These are phyloP conservation scores for Ailanthus altissimus DNA, from an alignment of 345 rosid genomes.

Conservation along the genomic window DNA sequence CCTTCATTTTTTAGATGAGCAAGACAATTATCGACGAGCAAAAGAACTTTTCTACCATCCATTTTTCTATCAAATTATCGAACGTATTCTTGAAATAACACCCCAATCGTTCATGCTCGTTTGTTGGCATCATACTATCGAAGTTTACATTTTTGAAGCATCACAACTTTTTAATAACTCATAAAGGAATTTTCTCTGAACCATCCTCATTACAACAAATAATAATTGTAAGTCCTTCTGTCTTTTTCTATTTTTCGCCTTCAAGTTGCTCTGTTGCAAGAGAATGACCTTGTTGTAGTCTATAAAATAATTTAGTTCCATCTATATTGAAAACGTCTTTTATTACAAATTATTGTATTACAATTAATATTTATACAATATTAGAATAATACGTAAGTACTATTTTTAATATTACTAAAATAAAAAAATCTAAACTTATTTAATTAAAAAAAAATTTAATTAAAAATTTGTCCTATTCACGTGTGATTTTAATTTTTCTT, in stretches of 20 bases:
- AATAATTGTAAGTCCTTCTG: not conserved
- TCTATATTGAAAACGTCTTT: not conserved
- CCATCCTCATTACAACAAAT: conserved; percentile 8
- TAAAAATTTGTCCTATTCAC: too few species aligned
- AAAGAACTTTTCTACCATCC: not conserved
- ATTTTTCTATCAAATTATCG: not conserved
- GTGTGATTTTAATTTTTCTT: too few species aligned
- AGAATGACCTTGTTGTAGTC: not conserved
- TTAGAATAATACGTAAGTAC: too few species aligned
- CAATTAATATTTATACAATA: too few species aligned
- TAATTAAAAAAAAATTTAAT: too few species aligned
- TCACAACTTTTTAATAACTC: not conserved
- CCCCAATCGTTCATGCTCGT: conserved; percentile 1
- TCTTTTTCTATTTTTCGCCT: not conserved
- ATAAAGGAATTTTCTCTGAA: not conserved
- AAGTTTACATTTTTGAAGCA: not conserved
- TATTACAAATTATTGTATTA: not conserved
- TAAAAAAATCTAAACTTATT: too few species aligned
- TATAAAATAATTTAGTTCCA: too few species aligned
- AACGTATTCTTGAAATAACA: conserved; percentile 2
- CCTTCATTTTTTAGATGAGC: not conserved
- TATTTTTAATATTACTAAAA: too few species aligned
- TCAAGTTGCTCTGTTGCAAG: not conserved
- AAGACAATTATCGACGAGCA: not conserved
- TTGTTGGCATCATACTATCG: not conserved